Conservation (phyloP, 73 alveolate genomes). For the Paraurostyla sp. region DNA sequence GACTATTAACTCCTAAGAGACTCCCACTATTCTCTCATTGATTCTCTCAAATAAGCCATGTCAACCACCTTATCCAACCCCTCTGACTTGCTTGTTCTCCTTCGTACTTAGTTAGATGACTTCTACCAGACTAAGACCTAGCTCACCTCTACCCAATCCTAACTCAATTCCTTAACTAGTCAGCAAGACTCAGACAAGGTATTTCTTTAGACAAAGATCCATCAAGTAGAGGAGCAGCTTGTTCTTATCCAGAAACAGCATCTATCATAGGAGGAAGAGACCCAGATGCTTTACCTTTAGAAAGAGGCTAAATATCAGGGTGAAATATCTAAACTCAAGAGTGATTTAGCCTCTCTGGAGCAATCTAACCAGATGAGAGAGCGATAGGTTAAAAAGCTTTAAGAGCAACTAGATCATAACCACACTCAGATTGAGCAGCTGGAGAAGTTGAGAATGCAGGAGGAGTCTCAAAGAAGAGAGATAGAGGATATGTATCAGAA, state of each 20-base stretch:
- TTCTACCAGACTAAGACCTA: too few relatives aligned
- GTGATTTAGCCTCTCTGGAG: not conserved
- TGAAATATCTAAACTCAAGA: not conserved
- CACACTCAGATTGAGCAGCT: not conserved
- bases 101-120: too few relatives aligned
- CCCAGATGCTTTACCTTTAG: not conserved
- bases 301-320: not conserved
- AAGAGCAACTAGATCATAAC: not conserved
- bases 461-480: not conserved
- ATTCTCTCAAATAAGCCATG: too few relatives aligned
- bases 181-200: too few relatives aligned
- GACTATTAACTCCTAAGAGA: not conserved
- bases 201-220: not conserved
- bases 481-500: not conserved
- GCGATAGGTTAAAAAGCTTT: not conserved
- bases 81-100: too few relatives aligned
- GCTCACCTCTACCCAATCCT: too few relatives aligned
- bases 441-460: not conserved
- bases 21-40: too few relatives aligned
- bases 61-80: too few relatives aligned
- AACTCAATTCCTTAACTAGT: too few relatives aligned
- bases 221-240: not conserved
- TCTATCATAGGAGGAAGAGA: slow-evolving; percentile 19
- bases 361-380: not conserved
- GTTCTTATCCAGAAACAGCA: not conserved